Evolutionary conservation across 345 rosid species (phyloP).

Genomic region (Cardamine resedifolia): DNA sequence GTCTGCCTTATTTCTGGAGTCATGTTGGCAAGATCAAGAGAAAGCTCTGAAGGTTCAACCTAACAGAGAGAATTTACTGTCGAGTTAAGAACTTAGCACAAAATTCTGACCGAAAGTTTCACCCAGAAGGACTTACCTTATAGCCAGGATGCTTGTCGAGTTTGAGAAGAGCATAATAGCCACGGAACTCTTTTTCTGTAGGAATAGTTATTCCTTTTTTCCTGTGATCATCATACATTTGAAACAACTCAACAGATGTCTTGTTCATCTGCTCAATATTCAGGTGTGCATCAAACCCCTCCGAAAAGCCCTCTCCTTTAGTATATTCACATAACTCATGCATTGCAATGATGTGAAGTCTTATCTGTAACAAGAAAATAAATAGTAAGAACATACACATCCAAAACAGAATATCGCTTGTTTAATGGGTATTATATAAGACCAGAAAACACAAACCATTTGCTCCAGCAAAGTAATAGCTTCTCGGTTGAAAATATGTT

Average conservation of each 20-base stretch:
- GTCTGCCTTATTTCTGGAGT: slow-evolving; percentile 91
- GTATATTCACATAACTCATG: slow-evolving; percentile 91
- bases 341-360: slow-evolving; percentile 96
- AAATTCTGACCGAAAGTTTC: slow-evolving; percentile 28
- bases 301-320: slow-evolving; percentile 95
- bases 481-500: slow-evolving; percentile 79
- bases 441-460: slow-evolving; percentile 60
- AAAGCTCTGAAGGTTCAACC: slow-evolving; percentile 99
- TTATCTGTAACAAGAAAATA: slow-evolving; percentile 62
- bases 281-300: slow-evolving; percentile 98
- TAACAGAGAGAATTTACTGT: slow-evolving; percentile 39
- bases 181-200: slow-evolving; percentile 91
- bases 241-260: slow-evolving; percentile 95
- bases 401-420: neutral
- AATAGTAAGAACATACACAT: slow-evolving; percentile 29
- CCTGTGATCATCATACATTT: slow-evolving; percentile 96
- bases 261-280: slow-evolving; percentile 99
- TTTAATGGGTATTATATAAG: neutral
- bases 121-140: slow-evolving; percentile 55
- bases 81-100: slow-evolving; percentile 7
- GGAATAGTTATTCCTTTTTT: slow-evolving; percentile 74
- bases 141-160: slow-evolving; percentile 99
- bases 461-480: slow-evolving; percentile 91
- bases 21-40: slow-evolving; percentile 98
- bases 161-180: slow-evolving; percentile 98